phyloP scores from a whole-genome alignment of 768 basidiomycete species.

The Lactifluus pinguis region DNA sequence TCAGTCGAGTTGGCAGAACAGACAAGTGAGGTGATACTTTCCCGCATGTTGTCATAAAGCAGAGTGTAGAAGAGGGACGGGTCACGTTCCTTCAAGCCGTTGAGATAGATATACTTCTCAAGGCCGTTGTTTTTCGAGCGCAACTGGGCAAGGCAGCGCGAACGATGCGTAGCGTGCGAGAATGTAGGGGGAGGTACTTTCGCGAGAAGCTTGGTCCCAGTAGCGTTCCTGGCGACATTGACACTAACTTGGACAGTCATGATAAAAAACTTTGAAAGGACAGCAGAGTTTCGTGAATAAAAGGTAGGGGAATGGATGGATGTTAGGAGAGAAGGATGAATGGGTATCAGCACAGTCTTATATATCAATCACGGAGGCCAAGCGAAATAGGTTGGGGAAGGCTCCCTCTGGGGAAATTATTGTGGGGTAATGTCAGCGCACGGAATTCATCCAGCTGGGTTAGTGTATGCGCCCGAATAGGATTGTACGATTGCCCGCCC shows the following conservation, averaged over 20 bases:
- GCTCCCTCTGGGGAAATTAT: neutral
- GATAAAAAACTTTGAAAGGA: neutral
- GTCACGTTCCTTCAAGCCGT: slow-evolving; percentile 64
- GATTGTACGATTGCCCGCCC: neutral
- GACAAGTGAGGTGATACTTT: slow-evolving; percentile 24
- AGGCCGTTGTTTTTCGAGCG: slow-evolving; percentile 64
- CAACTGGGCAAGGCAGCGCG: slow-evolving; percentile 57
- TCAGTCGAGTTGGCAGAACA: neutral
- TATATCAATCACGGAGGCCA: neutral
- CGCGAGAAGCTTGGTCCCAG: slow-evolving; percentile 10
- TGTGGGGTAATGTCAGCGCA: slow-evolving; percentile 9
- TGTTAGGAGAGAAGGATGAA: neutral
- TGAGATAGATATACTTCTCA: slow-evolving; percentile 83
- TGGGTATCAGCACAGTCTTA: neutral
- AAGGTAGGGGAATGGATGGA: neutral
- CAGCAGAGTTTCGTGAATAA: neutral
- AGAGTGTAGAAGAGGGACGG: slow-evolving; percentile 71
- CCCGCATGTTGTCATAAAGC: slow-evolving; percentile 62
- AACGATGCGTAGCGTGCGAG: slow-evolving; percentile 38
- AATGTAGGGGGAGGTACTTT: slow-evolving; percentile 17
- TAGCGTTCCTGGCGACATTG: slow-evolving; percentile 4
- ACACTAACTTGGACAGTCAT: slow-evolving; percentile 16
- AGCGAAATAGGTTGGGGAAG: slow-evolving; percentile 5
- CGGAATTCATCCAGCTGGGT: neutral
- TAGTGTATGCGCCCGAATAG: neutral